Conservation (phyloP, 202 grass and related monocot genomes). For the Bolboschoenoplectus hybrid region DNA sequence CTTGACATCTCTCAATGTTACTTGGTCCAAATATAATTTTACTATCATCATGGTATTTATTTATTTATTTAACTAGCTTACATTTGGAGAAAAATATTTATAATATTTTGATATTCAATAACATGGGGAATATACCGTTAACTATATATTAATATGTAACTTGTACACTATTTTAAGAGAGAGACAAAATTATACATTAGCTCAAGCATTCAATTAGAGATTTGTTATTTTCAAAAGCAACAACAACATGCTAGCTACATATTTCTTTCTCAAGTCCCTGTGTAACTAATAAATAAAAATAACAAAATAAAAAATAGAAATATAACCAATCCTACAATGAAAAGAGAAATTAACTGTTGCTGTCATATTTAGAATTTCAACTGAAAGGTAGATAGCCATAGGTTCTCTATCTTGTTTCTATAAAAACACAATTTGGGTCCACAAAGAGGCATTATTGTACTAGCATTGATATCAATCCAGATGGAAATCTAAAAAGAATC, state of each 20-base stretch:
- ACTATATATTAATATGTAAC: background rate
- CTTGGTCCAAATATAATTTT: too few species aligned
- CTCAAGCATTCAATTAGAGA: background rate
- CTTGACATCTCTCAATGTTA: background rate
- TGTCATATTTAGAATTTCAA: background rate
- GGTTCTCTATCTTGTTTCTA: conserved; percentile 5
- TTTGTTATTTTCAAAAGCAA: background rate
- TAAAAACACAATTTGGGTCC: conserved; percentile 1
- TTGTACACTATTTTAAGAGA: background rate
- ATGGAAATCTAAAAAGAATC: background rate
- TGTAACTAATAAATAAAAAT: background rate
- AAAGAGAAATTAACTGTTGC: background rate
- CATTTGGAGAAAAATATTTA: background rate
- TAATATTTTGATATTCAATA: background rate
- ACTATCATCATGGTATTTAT: too few species aligned
- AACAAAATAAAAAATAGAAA: background rate
- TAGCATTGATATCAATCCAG: conserved; percentile 4
- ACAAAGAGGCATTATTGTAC: conserved; percentile 38
- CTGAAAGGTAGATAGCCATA: background rate
- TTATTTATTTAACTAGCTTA: too few species aligned
- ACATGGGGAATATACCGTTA: background rate
- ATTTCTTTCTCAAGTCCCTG: background rate
- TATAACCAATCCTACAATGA: background rate
- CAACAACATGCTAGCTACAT: background rate
- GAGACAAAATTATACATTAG: background rate